Evolutionary conservation across 371 early-diverging fungal species (phyloP).

Genomic region (Mortierella sp.): DNA sequence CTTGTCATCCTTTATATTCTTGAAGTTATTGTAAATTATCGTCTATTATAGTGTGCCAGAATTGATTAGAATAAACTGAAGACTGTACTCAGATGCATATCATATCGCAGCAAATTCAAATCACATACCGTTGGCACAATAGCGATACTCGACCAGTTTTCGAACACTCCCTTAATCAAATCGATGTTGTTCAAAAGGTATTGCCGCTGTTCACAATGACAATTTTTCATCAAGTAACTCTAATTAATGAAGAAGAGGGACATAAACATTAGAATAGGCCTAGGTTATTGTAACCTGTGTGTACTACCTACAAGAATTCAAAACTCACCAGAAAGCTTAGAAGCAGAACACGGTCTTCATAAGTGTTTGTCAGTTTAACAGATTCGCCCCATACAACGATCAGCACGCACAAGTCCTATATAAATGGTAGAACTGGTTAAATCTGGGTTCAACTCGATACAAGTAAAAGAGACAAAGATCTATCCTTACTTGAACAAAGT

Average conservation of each 20-base stretch:
- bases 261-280: not conserved
- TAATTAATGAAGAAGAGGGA: conserved; percentile 20
- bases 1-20: conserved; percentile 43
- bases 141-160: conserved; percentile 67
- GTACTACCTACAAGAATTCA: no score
- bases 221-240: conserved; percentile 67
- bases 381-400: conserved; percentile 70
- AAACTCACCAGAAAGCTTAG: conserved; percentile 59
- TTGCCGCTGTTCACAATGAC: conserved; percentile 60
- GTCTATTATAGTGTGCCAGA: conserved; percentile 40
- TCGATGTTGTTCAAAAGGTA: conserved; percentile 66
- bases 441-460: not conserved
- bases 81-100: no score
- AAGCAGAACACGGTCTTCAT: conserved; percentile 59
- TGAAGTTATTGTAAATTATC: conserved; percentile 61
- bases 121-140: conserved; percentile 73
- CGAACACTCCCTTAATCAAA: conserved; percentile 68
- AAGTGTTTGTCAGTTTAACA: conserved; percentile 36
- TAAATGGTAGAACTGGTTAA: not conserved
- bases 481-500: conserved; percentile 70
- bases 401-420: conserved; percentile 68
- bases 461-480: not conserved
- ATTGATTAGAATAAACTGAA: not conserved
- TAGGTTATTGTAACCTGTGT: not conserved
- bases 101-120: not conserved